Percentiles rank a stretch among this genome's conserved stretches.
Conservation (phyloP, 108 stramenopile genomes). For the Phaeodactylum tricornutum region DNA sequence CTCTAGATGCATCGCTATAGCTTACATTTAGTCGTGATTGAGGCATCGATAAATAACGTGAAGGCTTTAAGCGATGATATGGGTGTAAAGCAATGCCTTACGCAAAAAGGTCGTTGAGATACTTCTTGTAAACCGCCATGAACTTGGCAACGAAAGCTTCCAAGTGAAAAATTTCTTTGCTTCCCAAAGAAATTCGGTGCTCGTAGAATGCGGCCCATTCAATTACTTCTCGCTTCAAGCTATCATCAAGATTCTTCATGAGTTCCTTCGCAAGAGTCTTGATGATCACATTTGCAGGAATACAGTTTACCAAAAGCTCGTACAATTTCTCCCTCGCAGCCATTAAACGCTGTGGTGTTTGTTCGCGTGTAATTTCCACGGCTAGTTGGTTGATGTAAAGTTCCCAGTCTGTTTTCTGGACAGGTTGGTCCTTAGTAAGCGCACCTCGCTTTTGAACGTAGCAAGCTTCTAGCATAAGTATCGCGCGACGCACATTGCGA, state of each 20-base stretch:
- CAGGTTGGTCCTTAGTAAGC: conserved; percentile 26
- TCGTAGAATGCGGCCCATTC: conserved; percentile 96
- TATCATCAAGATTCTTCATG: conserved; percentile 73
- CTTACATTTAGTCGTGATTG: too few relatives aligned
- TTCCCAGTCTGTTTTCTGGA: conserved; percentile 93
- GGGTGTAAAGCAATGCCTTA: too few relatives aligned
- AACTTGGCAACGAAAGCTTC: conserved; percentile 98
- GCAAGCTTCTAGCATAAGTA: conserved; percentile 95
- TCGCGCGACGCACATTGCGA: conserved; percentile 93
- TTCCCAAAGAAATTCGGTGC: conserved; percentile 83
- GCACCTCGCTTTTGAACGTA: conserved; percentile 54
- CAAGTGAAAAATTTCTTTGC: conserved; percentile 98
- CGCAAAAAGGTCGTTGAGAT: conserved; percentile 80
- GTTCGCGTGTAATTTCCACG: conserved; percentile 67
- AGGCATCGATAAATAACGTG: too few relatives aligned
- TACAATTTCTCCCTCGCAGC: conserved; percentile 91
- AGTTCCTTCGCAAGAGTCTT: conserved; percentile 84
- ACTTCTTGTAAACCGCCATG: conserved; percentile 95
- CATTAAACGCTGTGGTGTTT: conserved; percentile 80
- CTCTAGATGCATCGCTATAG: too few relatives aligned
- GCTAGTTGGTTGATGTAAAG: conserved; percentile 87
- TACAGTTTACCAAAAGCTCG: conserved; percentile 95
- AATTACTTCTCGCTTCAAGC: conserved; percentile 80
- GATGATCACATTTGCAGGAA: conserved; percentile 90
- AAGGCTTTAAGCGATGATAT: too few relatives aligned